Conservation (phyloP, 1,284 basidiomycete species). For the Flammula alnicola region DNA sequence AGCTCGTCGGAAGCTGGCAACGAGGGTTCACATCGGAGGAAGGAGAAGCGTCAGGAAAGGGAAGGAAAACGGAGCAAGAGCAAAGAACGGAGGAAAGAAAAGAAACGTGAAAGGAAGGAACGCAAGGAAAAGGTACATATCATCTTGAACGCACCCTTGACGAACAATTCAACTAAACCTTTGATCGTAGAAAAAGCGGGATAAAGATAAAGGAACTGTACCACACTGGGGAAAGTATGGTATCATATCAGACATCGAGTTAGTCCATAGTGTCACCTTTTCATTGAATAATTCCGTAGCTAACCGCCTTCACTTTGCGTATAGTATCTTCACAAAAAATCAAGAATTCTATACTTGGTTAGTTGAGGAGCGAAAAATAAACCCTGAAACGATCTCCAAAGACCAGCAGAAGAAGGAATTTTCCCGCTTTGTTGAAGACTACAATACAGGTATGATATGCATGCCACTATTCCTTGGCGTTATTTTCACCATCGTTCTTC, state of each 20-base stretch:
- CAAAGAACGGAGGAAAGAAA: conserved; percentile 66
- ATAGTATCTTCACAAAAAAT: conserved; percentile 77
- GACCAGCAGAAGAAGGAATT: conserved; percentile 88
- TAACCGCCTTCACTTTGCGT: not conserved
- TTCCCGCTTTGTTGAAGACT: conserved; percentile 80
- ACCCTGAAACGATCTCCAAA: conserved; percentile 84
- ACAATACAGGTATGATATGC: conserved; percentile 73
- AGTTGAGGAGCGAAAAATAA: conserved; percentile 86
- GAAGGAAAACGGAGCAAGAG: conserved; percentile 52
- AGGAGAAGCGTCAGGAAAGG: conserved; percentile 50
- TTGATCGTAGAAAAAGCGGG: conserved; percentile 54
- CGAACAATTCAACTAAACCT: conserved; percentile 5
- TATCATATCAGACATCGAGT: conserved; percentile 84
- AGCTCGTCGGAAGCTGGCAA: conserved; percentile 43
- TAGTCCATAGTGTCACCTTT: conserved; percentile 37
- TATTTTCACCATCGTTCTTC: conserved; percentile 2
- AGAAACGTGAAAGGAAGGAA: conserved; percentile 72
- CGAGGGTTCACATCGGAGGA: conserved; percentile 49
- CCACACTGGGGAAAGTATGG: conserved; percentile 89
- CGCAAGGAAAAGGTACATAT: conserved; percentile 46
- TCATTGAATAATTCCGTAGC: not conserved
- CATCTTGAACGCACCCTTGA: not conserved
- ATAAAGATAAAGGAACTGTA: conserved; percentile 62
- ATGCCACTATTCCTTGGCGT: not conserved
- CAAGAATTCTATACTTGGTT: conserved; percentile 90